A percentile compares a stretch with the other conserved stretches of the same genome.
Conservation (phyloP, 2,329 filamentous ascomycete species). For the Cordyceps tenuipes region DNA sequence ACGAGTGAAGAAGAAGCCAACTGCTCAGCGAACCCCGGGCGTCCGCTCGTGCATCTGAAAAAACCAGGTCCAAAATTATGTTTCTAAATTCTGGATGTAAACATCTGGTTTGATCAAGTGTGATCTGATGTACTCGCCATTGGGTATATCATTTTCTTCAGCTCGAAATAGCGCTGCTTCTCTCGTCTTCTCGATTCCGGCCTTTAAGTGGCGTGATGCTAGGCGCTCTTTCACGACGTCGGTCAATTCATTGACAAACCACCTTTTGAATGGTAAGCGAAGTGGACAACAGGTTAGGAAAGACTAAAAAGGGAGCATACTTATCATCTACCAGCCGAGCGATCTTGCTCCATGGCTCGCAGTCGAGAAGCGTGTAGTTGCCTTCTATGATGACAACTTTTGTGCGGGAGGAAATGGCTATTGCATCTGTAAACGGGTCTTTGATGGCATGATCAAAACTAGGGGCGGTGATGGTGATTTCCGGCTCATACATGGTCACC, state of each 20-base stretch:
- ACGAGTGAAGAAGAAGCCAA: too few species aligned
- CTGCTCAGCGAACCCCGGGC: too few species aligned
- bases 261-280: neutral
- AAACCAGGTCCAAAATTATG: neutral
- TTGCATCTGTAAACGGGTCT: neutral
- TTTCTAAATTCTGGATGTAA: neutral
- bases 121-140: neutral
- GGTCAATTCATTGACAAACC: neutral
- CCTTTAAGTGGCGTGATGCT: neutral
- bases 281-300: neutral
- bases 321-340: neutral
- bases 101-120: neutral
- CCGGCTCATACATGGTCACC: neutral
- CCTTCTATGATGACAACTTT: neutral
- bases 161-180: neutral
- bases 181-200: neutral
- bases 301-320: neutral
- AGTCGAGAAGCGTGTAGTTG: neutral
- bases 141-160: neutral
- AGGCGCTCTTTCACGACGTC: neutral
- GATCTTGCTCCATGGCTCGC: neutral
- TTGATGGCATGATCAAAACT: neutral
- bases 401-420: neutral
- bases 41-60: too few species aligned
- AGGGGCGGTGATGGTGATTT: neutral